Evolutionary conservation across 1,139 yeast species (phyloP).

Genomic region (Sugiyamaella japonica): DNA sequence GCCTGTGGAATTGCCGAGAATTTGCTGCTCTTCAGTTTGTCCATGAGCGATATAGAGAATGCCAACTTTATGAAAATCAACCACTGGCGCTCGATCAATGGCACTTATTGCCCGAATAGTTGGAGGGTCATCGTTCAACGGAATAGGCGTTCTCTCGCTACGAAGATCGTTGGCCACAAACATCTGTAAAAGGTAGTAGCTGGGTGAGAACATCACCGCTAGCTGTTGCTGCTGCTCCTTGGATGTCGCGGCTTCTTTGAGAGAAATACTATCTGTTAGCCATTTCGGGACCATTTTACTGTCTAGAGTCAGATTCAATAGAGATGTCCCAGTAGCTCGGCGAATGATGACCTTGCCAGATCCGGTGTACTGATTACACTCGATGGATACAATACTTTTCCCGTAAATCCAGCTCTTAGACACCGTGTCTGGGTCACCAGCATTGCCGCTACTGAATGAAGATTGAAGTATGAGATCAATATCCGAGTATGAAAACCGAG

Average conservation of each 20-base stretch:
- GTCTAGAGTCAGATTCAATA: slow-evolving; percentile 50
- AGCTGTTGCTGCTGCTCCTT: slow-evolving; percentile 1
- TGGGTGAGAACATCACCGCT: slow-evolving; percentile 43
- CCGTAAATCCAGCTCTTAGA: slow-evolving; percentile 65
- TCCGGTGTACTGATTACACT: slow-evolving; percentile 56
- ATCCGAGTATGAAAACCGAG: slow-evolving; percentile 67
- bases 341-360: slow-evolving; percentile 55
- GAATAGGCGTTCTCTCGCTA: slow-evolving; percentile 41
- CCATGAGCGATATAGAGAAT: slow-evolving; percentile 69
- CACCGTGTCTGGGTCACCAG: slow-evolving; percentile 17
- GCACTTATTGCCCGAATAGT: slow-evolving; percentile 60
- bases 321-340: slow-evolving; percentile 66
- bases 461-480: slow-evolving; percentile 46
- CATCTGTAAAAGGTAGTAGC: slow-evolving; percentile 47
- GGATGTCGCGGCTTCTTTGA: slow-evolving; percentile 2
- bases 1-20: slow-evolving; percentile 64
- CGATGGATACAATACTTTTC: slow-evolving; percentile 55
- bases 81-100: slow-evolving; percentile 75
- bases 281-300: slow-evolving; percentile 45
- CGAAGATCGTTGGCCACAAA: slow-evolving; percentile 39
- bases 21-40: slow-evolving; percentile 63
- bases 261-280: slow-evolving; percentile 19
- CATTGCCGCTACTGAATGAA: slow-evolving; percentile 19
- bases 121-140: slow-evolving; percentile 50
- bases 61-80: slow-evolving; percentile 78